Base-by-base conservation (phyloP, 140 eudicot species). In the Ambrosia hybrid region DNA sequence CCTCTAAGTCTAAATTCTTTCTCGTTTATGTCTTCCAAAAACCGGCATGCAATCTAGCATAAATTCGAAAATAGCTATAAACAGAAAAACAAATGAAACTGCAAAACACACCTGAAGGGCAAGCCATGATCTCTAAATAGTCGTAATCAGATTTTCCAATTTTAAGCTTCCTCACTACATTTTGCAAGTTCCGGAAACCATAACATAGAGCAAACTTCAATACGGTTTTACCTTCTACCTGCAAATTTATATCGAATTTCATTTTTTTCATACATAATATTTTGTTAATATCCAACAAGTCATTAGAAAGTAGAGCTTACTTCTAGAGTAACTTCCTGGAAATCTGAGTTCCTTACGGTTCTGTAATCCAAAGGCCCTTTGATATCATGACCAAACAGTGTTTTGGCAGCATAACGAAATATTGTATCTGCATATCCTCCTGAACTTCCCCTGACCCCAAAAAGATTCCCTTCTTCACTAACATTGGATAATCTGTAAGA, bases 191-290 rank as follows among this genome's bases (percentile, higher is more conserved):
- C 52, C 99, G 85, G 61, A 95, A 95, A 26, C 99, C 99, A 73
- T 90, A 95, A 85, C 99, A 95, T n/a, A 84, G 82, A 4, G 95
- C 97, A 76, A 95, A 90, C 86, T 87, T 95, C 90, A 95, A 79
- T 39, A 95, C 96, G 30, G 73, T 76, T 83, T 88, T 73, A 70
- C 91, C 97, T 14, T 88, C 89, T 57, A 88, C 83, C 99, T 95
- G 95, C 83, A 78, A 37, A 38, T 38, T 12, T 14, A 37, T 64
- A 64, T 71, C 38, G 10, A 57, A 60, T 3, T 34, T 11, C 9
- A 9, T 1, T 30, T 67, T 38, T 65, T 1, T 56, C 16, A 57
- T 49, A 14, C 5, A 36, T 33, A 49, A 43, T 65, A 5, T 6
- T 36, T 66, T 10, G 3, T 17, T 14, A 17, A 70, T 36, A 60